Evolutionary conservation across 1,139 yeast genomes (phyloP).

Genomic region (Magnusiomyces suaveolens): DNA sequence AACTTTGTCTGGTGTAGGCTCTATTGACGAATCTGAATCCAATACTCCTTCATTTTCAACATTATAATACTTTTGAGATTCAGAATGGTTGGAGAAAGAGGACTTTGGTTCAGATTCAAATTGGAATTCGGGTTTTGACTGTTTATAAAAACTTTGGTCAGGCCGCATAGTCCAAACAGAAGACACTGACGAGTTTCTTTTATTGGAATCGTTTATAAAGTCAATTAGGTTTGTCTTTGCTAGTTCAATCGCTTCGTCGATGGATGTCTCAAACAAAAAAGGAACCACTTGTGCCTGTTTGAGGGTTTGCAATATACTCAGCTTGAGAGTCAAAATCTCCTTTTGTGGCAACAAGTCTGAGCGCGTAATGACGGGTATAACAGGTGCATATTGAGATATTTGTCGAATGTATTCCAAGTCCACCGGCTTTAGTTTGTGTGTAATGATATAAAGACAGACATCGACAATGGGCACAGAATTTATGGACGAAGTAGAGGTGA

Average conservation of each 20-base stretch:
- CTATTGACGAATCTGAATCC: too few relatives aligned
- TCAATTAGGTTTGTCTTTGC: slow-evolving; percentile 3
- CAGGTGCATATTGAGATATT: slow-evolving; percentile 22
- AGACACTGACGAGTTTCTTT: too few relatives aligned
- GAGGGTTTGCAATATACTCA: slow-evolving; percentile 20
- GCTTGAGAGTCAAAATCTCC: slow-evolving; percentile 20
- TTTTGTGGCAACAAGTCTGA: slow-evolving; percentile 19
- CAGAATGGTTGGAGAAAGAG: too few relatives aligned
- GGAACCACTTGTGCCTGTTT: slow-evolving; percentile 20
- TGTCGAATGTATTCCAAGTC: slow-evolving; percentile 24
- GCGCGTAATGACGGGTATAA: slow-evolving; percentile 26
- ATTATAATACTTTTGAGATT: too few relatives aligned
- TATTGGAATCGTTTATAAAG: too few relatives aligned
- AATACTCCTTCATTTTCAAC: too few relatives aligned
- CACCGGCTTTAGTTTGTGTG: slow-evolving; percentile 17
- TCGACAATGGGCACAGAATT: slow-evolving; percentile 27
- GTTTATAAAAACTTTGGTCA: too few relatives aligned
- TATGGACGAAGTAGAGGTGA: slow-evolving; percentile 24
- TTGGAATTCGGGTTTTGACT: too few relatives aligned
- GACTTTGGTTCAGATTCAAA: too few relatives aligned
- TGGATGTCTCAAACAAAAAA: slow-evolving; percentile 22
- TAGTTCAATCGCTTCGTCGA: slow-evolving; percentile 20
- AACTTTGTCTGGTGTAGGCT: too few relatives aligned
- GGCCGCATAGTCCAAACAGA: too few relatives aligned
- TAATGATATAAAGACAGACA: slow-evolving; percentile 26